Evolutionary conservation across 2,329 filamentous ascomycete species (phyloP).

Genomic region (Arthrobotrys sphaeroides): DNA sequence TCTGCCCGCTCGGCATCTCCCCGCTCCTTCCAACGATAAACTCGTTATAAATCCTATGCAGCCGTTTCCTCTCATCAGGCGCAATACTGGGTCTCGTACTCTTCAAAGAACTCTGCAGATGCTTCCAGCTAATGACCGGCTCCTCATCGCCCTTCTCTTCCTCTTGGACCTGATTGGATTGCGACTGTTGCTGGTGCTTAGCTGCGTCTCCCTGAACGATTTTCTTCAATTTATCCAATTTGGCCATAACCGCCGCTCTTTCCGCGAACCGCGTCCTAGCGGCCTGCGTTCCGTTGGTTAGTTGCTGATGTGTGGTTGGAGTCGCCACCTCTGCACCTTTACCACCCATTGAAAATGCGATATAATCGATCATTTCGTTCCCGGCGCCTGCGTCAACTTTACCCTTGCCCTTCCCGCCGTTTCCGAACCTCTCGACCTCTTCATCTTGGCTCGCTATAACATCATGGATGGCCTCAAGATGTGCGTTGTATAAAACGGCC

Average conservation of each 20-base stretch:
- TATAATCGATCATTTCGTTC: slow-evolving; percentile 57
- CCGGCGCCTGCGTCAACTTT: slow-evolving; percentile 61
- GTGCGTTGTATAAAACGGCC: slow-evolving; percentile 93
- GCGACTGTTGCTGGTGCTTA: slow-evolving; percentile 41
- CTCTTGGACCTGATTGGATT: slow-evolving; percentile 51
- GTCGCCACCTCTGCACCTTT: slow-evolving; percentile 61
- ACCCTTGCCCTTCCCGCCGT: slow-evolving; percentile 59
- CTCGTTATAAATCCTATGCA: slow-evolving; percentile 86
- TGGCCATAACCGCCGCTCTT: slow-evolving; percentile 79
- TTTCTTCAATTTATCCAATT: slow-evolving; percentile 79
- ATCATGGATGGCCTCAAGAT: slow-evolving; percentile 96
- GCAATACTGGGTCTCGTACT: slow-evolving; percentile 85
- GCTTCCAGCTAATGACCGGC: slow-evolving; percentile 83
- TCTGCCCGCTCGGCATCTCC: slow-evolving; percentile 93
- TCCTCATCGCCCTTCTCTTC: slow-evolving; percentile 67
- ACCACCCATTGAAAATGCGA: slow-evolving; percentile 43
- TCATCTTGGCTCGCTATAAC: slow-evolving; percentile 74
- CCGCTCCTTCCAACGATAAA: slow-evolving; percentile 93
- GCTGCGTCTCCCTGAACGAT: slow-evolving; percentile 22
- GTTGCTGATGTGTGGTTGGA: slow-evolving; percentile 61
- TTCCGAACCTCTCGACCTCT: slow-evolving; percentile 58
- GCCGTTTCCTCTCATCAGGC: slow-evolving; percentile 75
- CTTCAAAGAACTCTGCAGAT: slow-evolving; percentile 79
- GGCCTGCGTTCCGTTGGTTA: slow-evolving; percentile 56
- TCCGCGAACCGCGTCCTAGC: slow-evolving; percentile 72